phyloP scores from a whole-genome alignment of 805 yeast genomes.

The Wickerhamomyces kurtzmanii region DNA sequence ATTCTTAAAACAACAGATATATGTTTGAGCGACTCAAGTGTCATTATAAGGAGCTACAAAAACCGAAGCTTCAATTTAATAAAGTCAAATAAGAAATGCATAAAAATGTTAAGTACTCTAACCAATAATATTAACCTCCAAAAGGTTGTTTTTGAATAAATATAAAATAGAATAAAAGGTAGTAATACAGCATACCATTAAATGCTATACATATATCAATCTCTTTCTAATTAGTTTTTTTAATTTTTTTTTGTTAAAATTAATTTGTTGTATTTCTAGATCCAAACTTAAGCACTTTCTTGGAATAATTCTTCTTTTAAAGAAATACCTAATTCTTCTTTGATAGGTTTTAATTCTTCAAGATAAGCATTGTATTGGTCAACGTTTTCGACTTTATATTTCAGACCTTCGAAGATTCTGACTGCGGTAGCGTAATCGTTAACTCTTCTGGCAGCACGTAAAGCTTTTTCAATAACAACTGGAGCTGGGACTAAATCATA shows the following conservation, averaged over 20 bases:
- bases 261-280: constrained; percentile 13
- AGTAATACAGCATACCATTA: no score
- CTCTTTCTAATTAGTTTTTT: background rate
- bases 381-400: constrained; percentile 90
- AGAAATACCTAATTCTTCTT: constrained; percentile 88
- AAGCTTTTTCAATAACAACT: constrained; percentile 87
- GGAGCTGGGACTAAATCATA: constrained; percentile 99
- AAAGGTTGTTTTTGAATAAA: no score
- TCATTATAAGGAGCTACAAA: no score
- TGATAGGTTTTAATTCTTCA: constrained; percentile 84
- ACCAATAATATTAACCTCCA: no score
- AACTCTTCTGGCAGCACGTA: constrained; percentile 97
- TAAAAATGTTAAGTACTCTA: no score
- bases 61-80: no score
- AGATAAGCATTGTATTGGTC: constrained; percentile 94
- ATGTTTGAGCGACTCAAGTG: no score
- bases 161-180: no score
- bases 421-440: constrained; percentile 98
- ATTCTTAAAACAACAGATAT: no score
- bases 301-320: constrained; percentile 82
- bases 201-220: background rate
- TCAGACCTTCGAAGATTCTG: constrained; percentile 95
- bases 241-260: constrained; percentile 4
- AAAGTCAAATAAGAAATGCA: no score
- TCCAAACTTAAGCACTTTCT: constrained; percentile 17